Evolutionary conservation across 2,329 filamentous ascomycete species (phyloP).

Genomic region (Botrytis deweyae): DNA sequence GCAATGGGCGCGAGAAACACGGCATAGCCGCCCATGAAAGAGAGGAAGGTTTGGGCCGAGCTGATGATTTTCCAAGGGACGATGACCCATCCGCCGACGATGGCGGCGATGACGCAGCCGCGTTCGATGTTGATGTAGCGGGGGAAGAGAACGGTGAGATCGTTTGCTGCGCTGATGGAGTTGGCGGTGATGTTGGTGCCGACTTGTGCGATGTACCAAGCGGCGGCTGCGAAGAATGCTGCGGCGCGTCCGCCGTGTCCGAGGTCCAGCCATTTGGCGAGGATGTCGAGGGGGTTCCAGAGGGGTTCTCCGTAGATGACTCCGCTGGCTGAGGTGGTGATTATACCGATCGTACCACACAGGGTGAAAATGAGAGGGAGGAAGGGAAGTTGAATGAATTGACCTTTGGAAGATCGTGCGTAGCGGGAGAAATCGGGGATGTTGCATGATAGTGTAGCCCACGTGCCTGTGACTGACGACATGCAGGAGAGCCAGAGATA

Average conservation of each 20-base stretch:
- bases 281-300: conserved; percentile 52
- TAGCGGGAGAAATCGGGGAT: conserved; percentile 42
- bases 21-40: conserved; percentile 66
- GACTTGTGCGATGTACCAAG: conserved; percentile 55
- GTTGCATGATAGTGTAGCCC: conserved; percentile 40
- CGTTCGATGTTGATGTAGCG: conserved; percentile 56
- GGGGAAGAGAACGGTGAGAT: conserved; percentile 55
- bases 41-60: conserved; percentile 57
- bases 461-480: conserved; percentile 37
- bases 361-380: conserved; percentile 37
- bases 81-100: conserved; percentile 56
- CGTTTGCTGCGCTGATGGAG: conserved; percentile 54
- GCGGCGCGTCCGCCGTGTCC: conserved; percentile 46
- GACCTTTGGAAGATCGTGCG: conserved; percentile 32
- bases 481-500: conserved; percentile 37
- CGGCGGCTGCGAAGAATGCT: conserved; percentile 51
- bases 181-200: conserved; percentile 59
- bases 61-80: conserved; percentile 66
- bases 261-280: conserved; percentile 44
- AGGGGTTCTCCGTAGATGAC: conserved; percentile 52
- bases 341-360: conserved; percentile 51
- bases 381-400: conserved; percentile 44
- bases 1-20: conserved; percentile 62
- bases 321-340: conserved; percentile 55
- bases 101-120: conserved; percentile 54